These are phyloP conservation scores for Penicillium sp. DNA, from an alignment of 2,329 filamentous ascomycete genomes.

Conservation along the genomic window DNA sequence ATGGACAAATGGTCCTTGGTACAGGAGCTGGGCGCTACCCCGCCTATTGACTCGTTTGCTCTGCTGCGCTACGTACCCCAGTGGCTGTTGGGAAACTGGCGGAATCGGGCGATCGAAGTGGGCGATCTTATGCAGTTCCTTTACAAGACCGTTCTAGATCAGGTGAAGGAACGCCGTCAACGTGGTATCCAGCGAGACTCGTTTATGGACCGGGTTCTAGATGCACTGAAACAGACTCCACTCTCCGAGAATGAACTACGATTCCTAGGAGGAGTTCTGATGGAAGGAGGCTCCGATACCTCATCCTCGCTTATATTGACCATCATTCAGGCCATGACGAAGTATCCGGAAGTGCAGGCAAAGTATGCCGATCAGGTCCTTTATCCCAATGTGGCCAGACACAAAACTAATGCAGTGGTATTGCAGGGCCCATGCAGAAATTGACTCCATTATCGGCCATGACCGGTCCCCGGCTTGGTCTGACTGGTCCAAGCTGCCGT, in stretches of 20 bases:
- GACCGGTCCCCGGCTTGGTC: neutral
- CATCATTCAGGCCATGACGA: slow-evolving; percentile 1
- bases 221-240: neutral
- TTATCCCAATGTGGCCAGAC: neutral
- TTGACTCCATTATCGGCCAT: neutral
- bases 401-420: neutral
- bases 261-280: neutral
- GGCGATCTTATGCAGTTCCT: neutral
- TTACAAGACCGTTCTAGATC: neutral
- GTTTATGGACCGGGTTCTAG: neutral
- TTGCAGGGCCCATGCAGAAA: neutral
- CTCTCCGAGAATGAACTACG: neutral
- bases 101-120: neutral
- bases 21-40: neutral
- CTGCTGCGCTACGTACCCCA: neutral
- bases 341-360: neutral
- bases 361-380: neutral
- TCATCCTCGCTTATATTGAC: neutral
- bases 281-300: slow-evolving; percentile 1
- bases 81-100: neutral
- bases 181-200: neutral
- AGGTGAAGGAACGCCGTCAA: neutral
- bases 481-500: neutral
- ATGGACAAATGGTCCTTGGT: slow-evolving; percentile 3
- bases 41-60: neutral